phyloP scores from a whole-genome alignment of 352 stramenopile genomes.

The Lagenidium sp. region DNA sequence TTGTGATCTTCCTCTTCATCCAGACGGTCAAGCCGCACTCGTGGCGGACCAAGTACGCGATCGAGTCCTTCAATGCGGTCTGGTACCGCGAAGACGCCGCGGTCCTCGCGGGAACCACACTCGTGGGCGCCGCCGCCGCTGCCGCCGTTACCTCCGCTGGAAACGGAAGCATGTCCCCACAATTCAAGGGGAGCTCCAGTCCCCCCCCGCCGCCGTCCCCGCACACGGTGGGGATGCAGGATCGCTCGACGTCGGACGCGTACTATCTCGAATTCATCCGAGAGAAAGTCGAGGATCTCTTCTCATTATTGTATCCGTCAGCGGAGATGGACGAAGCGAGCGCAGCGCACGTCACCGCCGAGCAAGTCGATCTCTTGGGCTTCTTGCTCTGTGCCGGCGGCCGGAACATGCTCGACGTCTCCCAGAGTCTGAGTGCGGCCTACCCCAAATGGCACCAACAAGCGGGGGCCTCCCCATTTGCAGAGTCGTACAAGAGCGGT shows the following conservation, averaged over 20 bases:
- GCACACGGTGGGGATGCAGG: slow-evolving; percentile 68
- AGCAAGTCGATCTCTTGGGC: slow-evolving; percentile 63
- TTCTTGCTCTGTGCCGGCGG: slow-evolving; percentile 63
- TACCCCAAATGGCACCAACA: slow-evolving; percentile 56
- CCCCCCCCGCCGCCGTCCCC: slow-evolving; percentile 57
- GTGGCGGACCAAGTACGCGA: slow-evolving; percentile 60
- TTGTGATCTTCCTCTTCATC: slow-evolving; percentile 72
- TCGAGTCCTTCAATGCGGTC: slow-evolving; percentile 71
- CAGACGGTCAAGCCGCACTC: slow-evolving; percentile 75
- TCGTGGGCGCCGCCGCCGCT: slow-evolving; percentile 7
- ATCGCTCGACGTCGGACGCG: slow-evolving; percentile 66
- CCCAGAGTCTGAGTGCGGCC: slow-evolving; percentile 44
- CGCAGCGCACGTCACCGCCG: slow-evolving; percentile 37
- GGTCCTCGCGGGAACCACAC: slow-evolving; percentile 4
- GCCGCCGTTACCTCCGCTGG: slow-evolving; percentile 9
- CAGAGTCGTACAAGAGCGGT: slow-evolving; percentile 5
- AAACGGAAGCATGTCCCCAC: slow-evolving; percentile 31
- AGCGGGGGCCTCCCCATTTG: slow-evolving; percentile 3
- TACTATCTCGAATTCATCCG: slow-evolving; percentile 78
- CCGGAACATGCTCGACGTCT: slow-evolving; percentile 36
- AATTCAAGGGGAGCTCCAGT: slow-evolving; percentile 42
- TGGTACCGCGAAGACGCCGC: slow-evolving; percentile 68
- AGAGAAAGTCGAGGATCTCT: slow-evolving; percentile 70
- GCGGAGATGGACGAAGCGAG: slow-evolving; percentile 40
- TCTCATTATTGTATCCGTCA: slow-evolving; percentile 57